Base-by-base conservation (phyloP, 2,329 filamentous ascomycete genomes). In the Monilinia vaccinii-corymbosi region DNA sequence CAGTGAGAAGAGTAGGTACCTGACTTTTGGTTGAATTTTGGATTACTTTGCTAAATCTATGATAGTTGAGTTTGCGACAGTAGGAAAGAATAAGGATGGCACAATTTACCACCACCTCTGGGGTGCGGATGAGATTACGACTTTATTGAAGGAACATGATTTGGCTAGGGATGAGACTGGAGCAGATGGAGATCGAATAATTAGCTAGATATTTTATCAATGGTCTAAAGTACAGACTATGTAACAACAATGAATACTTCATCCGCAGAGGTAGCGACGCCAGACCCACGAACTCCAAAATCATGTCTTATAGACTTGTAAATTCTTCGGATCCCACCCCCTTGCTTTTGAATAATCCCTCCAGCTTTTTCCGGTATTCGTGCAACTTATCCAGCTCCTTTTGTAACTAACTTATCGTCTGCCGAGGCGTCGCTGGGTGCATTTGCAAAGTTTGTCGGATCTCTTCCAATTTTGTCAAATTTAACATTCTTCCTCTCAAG, bases 21-120 rank as follows among this genome's bases (percentile, higher is more conserved):
- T n/a, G 47, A 28, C 8, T 48, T 45, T 28, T 42, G 21, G 47
- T 14, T 18, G 10, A 18, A 25, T 4, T 42, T 49, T 14, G 4
- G 23, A 45, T 21, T 44, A n/a, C 4, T 23, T 21, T 60, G 48
- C 66, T 71, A 66, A 72, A 50, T 2, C 16, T 14, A 7, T 4
- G 58, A 40, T 21, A 97, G 92, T 99, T 73, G 94, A 99, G 73
- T 99, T 99, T 72, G 95, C 94, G 68, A 99, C 95, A 36, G 93
- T 99, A 63, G 95, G 94, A 69, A 91, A 92, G 79, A 97, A 92
- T 67, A 88, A 91, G 76, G 86, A 92, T 67, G 94, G 94, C 71
- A 94, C 93, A 79, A 93, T 99, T 76, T 99, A 97, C 79, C 94
- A 99, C 77, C 89, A 96, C 73, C 82, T 99, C 64, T 99, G 94